Evolutionary conservation across 1,139 yeast genomes (phyloP), one percentile per base, ranked within the genome.

Genomic region (Petasospora fabianii): DNA sequence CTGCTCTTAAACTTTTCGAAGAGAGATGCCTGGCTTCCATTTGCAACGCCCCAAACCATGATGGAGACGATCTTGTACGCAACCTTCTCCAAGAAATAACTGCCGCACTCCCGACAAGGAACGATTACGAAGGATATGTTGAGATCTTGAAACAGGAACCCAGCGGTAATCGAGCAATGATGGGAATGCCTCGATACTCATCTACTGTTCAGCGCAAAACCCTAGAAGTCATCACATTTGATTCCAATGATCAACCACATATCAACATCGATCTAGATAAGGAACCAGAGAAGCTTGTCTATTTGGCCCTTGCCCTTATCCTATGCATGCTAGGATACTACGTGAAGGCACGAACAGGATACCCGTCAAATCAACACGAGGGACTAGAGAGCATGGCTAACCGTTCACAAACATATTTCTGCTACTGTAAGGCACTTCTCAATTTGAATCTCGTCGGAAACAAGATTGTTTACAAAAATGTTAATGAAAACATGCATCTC

Each of bases 401-500:
- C 26, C 10, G 30, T 11, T 24, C 33, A 6, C n/a, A 9, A 6
- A n/a, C 36, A 2, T 35, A 21, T 19, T 16, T n/a, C 3, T 16
- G 35, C n/a, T 39, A 39, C 16, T 34, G 37, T 5, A 11, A 22
- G 17, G 34, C 43, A 3, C 13, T 39, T 3, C 27, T 33, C 18
- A 35, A 32, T 12, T 14, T 39, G 8, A 33, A 39, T 21, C 6
- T 22, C 5, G 15, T 39, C 8, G 39, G 39, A 11, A 7, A 34
- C 6, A 21, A 22, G 11, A 39, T 33, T 21, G 14, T 11, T 5
- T 26, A 31, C 15, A 13, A 35, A 3, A 27, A 24, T 5, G 5
- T 19, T 3, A 14, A 15, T 3, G 14, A 24, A 5, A 27, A 33
- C 6, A 14, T 22, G 12, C 19, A 13, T 3, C 11, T 30, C 7